Evolutionary conservation across 2,329 filamentous ascomycete species (phyloP), one percentile per base, ranked within the genome.

Genomic region (Aspergillus sp.): DNA sequence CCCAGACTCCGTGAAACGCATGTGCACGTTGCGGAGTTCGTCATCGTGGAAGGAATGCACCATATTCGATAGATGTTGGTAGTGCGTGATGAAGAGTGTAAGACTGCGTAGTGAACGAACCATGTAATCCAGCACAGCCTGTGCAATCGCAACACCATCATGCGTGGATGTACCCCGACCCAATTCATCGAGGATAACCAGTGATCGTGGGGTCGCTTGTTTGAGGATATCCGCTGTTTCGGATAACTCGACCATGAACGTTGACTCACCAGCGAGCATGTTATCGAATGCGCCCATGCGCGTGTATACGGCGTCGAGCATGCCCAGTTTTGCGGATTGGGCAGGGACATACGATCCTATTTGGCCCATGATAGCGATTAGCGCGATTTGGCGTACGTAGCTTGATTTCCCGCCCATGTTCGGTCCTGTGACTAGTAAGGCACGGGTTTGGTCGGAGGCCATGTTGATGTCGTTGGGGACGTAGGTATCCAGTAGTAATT

Each of bases 391-490:
- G 46, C 93, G 88, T 19, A 98, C 91, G 67, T 95, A 98, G 49
- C 86, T 93, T n/a, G 89, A 95, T 65, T 98, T 98, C 48, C 93
- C 93, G 60, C 93, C 93, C 93, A 98, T 98, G 72, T 98, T 98
- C 25, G 93, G 93, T 0, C 93, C 93, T 0, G 93, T 98, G 60
- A 98, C 85, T 48, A 97, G 84, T 57, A 96, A 81, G 2, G 89
- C 88, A 5, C 87, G 79, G 0, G 82, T 80, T 0, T 75, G 64
- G 1, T 82, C 78, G 3, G 82, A 79, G n/a, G 81, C 78, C 42
- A 97, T 80, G 2, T 80, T 72, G 9, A 89, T 86, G 60, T 86
- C 82, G 69, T 98, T 98, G 42, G 93, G 91, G 49, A 98, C 95
- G 69, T 97, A 98, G 45, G 82, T 78, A 56, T 87, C 82, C 3